Base-by-base conservation (phyloP, 2,329 filamentous ascomycete species). In the Samsoniella hepiali region DNA sequence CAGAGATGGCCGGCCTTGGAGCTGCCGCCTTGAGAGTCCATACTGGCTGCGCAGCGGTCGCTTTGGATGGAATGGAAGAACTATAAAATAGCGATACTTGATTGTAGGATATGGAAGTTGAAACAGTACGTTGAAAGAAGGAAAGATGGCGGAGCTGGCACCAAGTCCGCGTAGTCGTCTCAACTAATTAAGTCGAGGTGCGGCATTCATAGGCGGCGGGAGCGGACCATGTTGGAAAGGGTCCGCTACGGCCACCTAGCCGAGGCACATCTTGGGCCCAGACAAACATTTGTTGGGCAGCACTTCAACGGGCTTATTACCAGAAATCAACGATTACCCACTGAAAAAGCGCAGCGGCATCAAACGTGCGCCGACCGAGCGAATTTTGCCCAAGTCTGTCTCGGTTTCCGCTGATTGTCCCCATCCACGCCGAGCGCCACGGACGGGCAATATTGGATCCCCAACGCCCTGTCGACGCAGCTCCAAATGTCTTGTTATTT, bases 1-100 rank as follows among this genome's bases (percentile, higher is more conserved):
- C 88, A 90, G 66, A 94, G 84, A 74, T 93, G 91, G 67, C 89
- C 82, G 55, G 88, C 86, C 64, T 82, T 77, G 51, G 72, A 60
- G 70, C 76, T 81, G 67, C 82, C 82, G 67, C 84, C 83, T 80
- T 70, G 80, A 80, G 67, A 75, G 50, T 68, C 65, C 66, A 63
- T 63, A 10, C 3, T 31, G 49, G 29, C 29, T 57, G 45, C 9
- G 54, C 36, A 29, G 15, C 6, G 22, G 36, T 55, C 22, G 22
- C 2, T 3, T 34, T 11, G 17, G 6, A 9, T 27, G 27, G 5
- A 40, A 17, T 40, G 15, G 5, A 15, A 15, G 38, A 40, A 40
- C 15, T 11, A 40, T 13, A 15, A 3, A 13, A 15, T 40, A 22
- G 22, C 22, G 22, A 22, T 22, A 22, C 22, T 44, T n/a, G 42